Percentiles rank a stretch among this genome's conserved stretches.
Evolutionary conservation across 1,284 basidiomycete species (phyloP).

Genomic region (Golubevia sp.): DNA sequence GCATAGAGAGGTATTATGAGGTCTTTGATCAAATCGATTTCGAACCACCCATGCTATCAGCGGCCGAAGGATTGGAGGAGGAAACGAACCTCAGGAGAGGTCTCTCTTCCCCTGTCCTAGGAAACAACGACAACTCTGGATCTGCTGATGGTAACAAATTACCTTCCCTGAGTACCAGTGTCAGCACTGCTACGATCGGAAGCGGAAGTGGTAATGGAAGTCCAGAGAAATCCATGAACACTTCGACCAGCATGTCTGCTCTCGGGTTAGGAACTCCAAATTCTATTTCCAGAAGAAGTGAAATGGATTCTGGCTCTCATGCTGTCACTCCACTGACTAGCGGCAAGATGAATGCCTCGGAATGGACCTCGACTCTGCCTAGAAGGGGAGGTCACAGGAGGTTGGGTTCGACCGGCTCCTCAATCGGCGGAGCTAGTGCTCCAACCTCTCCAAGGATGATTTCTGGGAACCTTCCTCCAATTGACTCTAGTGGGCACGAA

Average conservation of each 20-base stretch:
- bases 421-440: neutral
- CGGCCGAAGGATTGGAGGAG: constrained; percentile 24
- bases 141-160: neutral
- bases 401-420: neutral
- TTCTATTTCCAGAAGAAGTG: neutral
- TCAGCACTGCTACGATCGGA: neutral
- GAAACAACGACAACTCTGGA: neutral
- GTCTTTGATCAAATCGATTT: constrained; percentile 74
- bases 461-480: neutral
- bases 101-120: neutral
- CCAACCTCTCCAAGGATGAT: neutral
- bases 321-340: neutral
- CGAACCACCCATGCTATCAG: constrained; percentile 71
- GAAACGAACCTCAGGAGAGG: neutral
- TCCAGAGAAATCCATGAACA: no score
- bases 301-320: no score
- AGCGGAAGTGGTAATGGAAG: no score
- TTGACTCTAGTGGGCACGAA: no score
- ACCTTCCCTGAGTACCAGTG: neutral
- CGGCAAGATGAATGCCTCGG: neutral
- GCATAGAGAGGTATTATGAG: constrained; percentile 80
- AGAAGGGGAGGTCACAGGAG: neutral
- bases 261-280: neutral
- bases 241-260: no score
- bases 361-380: neutral